Evolutionary conservation across 1,284 basidiomycete genomes (phyloP).

Genomic region (Melampsora americana): DNA sequence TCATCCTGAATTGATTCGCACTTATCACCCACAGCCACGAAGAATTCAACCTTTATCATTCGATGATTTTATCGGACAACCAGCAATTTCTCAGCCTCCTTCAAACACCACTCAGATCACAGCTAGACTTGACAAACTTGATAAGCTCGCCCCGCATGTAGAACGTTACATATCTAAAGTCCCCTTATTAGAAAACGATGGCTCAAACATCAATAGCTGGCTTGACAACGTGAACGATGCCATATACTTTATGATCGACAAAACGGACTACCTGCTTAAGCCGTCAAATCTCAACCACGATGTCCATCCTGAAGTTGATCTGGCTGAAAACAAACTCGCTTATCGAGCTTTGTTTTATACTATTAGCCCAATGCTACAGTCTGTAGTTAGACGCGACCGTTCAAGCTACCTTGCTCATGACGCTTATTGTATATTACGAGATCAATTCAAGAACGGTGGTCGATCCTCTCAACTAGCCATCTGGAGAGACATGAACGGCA

Average conservation of each 20-base stretch:
- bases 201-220: neutral
- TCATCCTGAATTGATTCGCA: neutral
- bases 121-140: neutral
- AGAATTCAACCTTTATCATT: neutral
- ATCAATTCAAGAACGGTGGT: neutral
- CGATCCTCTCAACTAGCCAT: neutral
- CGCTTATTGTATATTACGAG: neutral
- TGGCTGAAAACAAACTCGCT: neutral
- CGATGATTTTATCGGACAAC: slow-evolving; percentile 1
- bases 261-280: neutral
- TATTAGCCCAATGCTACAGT: neutral
- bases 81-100: neutral
- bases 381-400: neutral
- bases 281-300: neutral
- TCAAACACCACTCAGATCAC: neutral
- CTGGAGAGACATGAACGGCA: neutral
- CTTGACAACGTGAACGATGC: neutral
- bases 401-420: neutral
- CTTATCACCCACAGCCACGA: neutral
- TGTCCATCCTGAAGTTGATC: slow-evolving; percentile 1
- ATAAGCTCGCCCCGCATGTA: neutral
- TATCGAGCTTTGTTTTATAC: neutral
- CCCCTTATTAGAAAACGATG: neutral
- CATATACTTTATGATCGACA: neutral
- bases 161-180: neutral